Evolutionary conservation across 2,329 filamentous ascomycete species (phyloP).

Genomic region (Neopestalotiopsis sp.): DNA sequence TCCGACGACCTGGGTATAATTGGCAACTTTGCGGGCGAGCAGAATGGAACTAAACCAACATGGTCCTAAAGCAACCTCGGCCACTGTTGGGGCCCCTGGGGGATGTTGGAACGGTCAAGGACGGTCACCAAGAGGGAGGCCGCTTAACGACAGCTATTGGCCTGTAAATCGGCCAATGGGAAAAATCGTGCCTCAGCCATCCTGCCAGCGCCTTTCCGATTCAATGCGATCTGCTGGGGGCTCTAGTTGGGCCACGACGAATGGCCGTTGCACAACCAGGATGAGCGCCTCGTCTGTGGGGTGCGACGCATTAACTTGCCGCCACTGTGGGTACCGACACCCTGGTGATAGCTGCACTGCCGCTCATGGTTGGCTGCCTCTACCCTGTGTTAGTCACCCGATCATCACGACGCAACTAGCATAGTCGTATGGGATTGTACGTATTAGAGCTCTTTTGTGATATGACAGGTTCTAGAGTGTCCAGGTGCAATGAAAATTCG

Average conservation of each 20-base stretch:
- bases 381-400: conserved; percentile 10
- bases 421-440: background rate
- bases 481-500: no score
- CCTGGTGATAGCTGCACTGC: conserved; percentile 11
- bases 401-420: background rate
- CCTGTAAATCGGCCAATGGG: conserved; percentile 10
- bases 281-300: background rate
- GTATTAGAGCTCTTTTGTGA: background rate
- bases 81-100: background rate
- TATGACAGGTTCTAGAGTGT: no score
- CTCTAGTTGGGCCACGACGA: background rate
- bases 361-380: conserved; percentile 17
- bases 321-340: conserved; percentile 7
- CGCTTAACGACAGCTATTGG: background rate
- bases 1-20: background rate
- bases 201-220: conserved; percentile 1
- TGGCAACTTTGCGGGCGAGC: background rate
- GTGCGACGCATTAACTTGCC: background rate
- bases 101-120: background rate
- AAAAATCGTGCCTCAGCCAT: background rate
- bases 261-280: conserved; percentile 8
- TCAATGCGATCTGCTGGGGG: conserved; percentile 1
- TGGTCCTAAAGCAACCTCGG: background rate
- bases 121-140: background rate
- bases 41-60: background rate